Evolutionary conservation across 192 early-diverging fungal genomes (phyloP).

Genomic region (Backusella westeae): DNA sequence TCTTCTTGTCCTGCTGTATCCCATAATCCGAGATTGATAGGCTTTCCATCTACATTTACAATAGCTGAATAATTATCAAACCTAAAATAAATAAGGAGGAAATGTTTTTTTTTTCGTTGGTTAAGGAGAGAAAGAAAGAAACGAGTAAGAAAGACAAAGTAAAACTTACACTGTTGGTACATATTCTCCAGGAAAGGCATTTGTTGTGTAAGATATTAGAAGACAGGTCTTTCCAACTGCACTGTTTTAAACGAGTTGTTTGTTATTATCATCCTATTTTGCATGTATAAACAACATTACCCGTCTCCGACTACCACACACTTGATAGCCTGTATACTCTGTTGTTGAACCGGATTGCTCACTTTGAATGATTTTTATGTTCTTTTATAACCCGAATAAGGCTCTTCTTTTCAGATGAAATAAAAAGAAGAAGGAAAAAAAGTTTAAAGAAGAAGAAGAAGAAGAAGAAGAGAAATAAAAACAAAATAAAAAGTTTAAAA

Average conservation of each 20-base stretch:
- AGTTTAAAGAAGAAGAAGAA: background rate
- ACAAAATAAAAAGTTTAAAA: background rate
- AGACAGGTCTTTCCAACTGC: conserved; percentile 96
- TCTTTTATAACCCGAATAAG: background rate
- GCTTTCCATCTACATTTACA: conserved; percentile 94
- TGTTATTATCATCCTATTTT: background rate
- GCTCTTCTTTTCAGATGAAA: too few relatives aligned
- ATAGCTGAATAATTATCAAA: conserved; percentile 96
- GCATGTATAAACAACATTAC: conserved; percentile 10
- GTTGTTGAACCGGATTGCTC: conserved; percentile 2
- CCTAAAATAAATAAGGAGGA: conserved; percentile 9
- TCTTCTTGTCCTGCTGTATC: conserved; percentile 96
- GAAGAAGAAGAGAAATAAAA: background rate
- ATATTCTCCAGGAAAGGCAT: conserved; percentile 99
- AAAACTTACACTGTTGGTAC: conserved; percentile 94
- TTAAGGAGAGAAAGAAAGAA: background rate
- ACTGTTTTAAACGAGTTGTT: conserved; percentile 40
- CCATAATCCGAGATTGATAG: conserved; percentile 91
- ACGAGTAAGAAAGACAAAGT: too few relatives aligned
- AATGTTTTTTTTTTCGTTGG: background rate
- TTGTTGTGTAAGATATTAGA: conserved; percentile 97
- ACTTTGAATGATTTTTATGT: background rate
- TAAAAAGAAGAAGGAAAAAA: background rate
- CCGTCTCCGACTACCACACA: conserved; percentile 37
- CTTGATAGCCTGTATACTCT: conserved; percentile 33